Evolutionary conservation across 129 eudicot species (phyloP).

Genomic region (Flaveria trinervia): DNA sequence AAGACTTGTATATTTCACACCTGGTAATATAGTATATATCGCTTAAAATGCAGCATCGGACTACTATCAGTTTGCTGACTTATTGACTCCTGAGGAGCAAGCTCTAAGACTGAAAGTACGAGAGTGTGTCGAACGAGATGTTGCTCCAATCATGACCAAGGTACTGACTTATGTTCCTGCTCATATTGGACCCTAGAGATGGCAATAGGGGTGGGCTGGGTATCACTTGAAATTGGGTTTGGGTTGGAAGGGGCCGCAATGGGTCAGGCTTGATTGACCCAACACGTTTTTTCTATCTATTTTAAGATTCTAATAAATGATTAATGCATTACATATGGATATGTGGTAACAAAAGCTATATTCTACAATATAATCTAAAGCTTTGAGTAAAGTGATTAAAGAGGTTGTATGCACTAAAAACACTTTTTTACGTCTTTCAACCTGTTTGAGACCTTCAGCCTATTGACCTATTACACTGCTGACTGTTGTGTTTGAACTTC

Average conservation of each 20-base stretch:
- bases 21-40: constrained; percentile 8
- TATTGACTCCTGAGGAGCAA: constrained; percentile 72
- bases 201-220: neutral
- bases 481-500: neutral
- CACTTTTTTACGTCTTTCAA: neutral
- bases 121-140: constrained; percentile 80
- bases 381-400: neutral
- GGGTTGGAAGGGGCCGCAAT: neutral
- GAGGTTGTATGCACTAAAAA: neutral
- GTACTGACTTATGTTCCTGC: constrained; percentile 35
- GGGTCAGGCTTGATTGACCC: neutral
- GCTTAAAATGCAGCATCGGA: constrained; percentile 69
- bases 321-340: neutral
- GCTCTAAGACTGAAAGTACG: constrained; percentile 69
- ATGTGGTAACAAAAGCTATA: neutral
- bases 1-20: neutral
- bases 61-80: constrained; percentile 84
- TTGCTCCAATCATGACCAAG: constrained; percentile 96
- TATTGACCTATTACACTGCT: neutral
- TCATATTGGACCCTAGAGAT: neutral
- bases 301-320: neutral
- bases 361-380: neutral
- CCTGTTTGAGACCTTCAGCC: neutral
- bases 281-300: neutral
- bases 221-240: neutral